A percentile compares a stretch with the other conserved stretches of the same genome.
These are phyloP conservation scores for Ophiocytium majus DNA, from an alignment of 352 stramenopile genomes.

Conservation along the genomic window DNA sequence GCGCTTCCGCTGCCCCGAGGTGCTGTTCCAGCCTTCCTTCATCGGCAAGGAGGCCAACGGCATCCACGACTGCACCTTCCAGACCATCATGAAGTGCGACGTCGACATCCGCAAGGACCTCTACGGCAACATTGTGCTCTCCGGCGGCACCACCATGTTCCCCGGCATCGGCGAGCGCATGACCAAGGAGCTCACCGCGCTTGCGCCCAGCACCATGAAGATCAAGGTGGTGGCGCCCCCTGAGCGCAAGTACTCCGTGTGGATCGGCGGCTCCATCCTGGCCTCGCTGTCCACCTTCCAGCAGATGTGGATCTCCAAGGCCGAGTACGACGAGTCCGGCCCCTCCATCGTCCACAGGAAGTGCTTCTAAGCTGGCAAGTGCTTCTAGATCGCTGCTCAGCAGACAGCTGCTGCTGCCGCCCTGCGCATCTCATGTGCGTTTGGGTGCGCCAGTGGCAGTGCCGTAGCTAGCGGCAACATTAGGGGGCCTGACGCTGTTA, in stretches of 20 bases:
- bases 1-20: slow-evolving; percentile 87
- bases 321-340: slow-evolving; percentile 93
- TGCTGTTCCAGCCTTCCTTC: slow-evolving; percentile 90
- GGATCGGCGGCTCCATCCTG: slow-evolving; percentile 95
- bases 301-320: slow-evolving; percentile 96
- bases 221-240: slow-evolving; percentile 90
- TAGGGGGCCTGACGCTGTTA: too few relatives aligned
- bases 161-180: slow-evolving; percentile 86
- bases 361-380: slow-evolving; percentile 88
- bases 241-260: slow-evolving; percentile 91
- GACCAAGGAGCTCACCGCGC: slow-evolving; percentile 80
- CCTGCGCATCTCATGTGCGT: too few relatives aligned
- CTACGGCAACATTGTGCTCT: slow-evolving; percentile 94
- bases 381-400: too few relatives aligned
- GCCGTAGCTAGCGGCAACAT: too few relatives aligned
- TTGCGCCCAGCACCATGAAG: slow-evolving; percentile 88
- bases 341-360: slow-evolving; percentile 93
- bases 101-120: slow-evolving; percentile 86
- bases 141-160: slow-evolving; percentile 91
- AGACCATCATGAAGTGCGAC: slow-evolving; percentile 85
- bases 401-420: too few relatives aligned
- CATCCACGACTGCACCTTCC: slow-evolving; percentile 82
- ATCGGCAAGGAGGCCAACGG: slow-evolving; percentile 78
- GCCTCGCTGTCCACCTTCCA: slow-evolving; percentile 95
- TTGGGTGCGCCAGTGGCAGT: too few relatives aligned